These are phyloP conservation scores for Cytospora piceicola DNA, from an alignment of 2,329 filamentous ascomycete genomes.

Conservation along the genomic window DNA sequence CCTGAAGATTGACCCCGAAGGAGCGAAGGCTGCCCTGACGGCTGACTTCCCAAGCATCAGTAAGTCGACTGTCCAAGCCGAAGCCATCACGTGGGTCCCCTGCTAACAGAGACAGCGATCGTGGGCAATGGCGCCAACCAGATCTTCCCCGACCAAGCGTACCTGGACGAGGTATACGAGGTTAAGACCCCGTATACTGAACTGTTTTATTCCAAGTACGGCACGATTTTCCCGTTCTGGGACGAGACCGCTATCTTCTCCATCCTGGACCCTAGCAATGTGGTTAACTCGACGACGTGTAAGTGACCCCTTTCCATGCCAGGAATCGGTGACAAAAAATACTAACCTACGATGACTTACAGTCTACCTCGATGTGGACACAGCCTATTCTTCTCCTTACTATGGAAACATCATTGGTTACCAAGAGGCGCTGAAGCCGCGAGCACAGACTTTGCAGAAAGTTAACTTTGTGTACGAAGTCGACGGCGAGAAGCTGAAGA, in stretches of 20 bases:
- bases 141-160: conserved; percentile 45
- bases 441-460: conserved; percentile 30
- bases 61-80: conserved; percentile 1
- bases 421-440: conserved; percentile 30
- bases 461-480: conserved; percentile 34
- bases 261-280: conserved; percentile 29
- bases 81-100: not conserved
- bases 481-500: conserved; percentile 40
- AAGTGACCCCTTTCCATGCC: not conserved
- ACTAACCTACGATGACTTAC: not conserved
- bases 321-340: not conserved
- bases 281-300: conserved; percentile 35
- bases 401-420: conserved; percentile 35
- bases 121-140: conserved; percentile 49
- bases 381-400: conserved; percentile 32
- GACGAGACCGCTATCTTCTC: conserved; percentile 35
- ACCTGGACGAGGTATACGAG: conserved; percentile 32
- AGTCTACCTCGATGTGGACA: conserved; percentile 36
- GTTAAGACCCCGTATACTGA: conserved; percentile 33
- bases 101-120: conserved; percentile 36
- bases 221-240: conserved; percentile 34
- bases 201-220: conserved; percentile 26
- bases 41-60: conserved; percentile 51
- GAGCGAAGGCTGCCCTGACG: conserved; percentile 52
- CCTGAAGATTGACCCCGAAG: conserved; percentile 55